phyloP scores from a whole-genome alignment of 352 stramenopile genomes.

The Peronosclerospora sorghi region DNA sequence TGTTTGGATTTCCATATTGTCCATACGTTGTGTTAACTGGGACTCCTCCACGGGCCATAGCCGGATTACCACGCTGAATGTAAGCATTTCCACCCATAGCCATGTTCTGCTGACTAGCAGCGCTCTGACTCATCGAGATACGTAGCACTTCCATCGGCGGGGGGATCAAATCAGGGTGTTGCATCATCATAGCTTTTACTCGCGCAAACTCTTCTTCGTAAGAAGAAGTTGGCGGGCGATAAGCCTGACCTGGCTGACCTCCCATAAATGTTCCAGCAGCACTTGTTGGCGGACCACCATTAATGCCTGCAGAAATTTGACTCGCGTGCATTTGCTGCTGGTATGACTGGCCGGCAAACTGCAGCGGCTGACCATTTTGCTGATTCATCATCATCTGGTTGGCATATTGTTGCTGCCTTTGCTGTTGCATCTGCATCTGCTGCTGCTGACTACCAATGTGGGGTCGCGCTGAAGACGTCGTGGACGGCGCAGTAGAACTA shows the following conservation, averaged over 20 bases:
- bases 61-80: constrained; percentile 50
- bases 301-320: constrained; percentile 26
- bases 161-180: constrained; percentile 78
- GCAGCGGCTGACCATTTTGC: constrained; percentile 25
- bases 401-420: constrained; percentile 45
- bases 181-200: constrained; percentile 85
- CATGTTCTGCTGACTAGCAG: constrained; percentile 41
- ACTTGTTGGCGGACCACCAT: constrained; percentile 17
- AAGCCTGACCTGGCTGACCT: constrained; percentile 32
- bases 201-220: constrained; percentile 83
- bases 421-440: constrained; percentile 33
- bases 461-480: constrained; percentile 50
- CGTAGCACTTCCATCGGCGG: constrained; percentile 80
- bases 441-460: constrained; percentile 48
- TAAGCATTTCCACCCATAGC: constrained; percentile 45
- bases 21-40: constrained; percentile 35
- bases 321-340: constrained; percentile 42
- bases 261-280: constrained; percentile 55
- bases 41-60: constrained; percentile 35
- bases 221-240: constrained; percentile 46
- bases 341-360: constrained; percentile 31
- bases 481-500: constrained; percentile 22
- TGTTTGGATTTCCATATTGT: constrained; percentile 56
- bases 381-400: constrained; percentile 73
- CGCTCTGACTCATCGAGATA: constrained; percentile 71